Evolutionary conservation across 2,329 filamentous ascomycete species (phyloP).

Genomic region (Botrytis porri): DNA sequence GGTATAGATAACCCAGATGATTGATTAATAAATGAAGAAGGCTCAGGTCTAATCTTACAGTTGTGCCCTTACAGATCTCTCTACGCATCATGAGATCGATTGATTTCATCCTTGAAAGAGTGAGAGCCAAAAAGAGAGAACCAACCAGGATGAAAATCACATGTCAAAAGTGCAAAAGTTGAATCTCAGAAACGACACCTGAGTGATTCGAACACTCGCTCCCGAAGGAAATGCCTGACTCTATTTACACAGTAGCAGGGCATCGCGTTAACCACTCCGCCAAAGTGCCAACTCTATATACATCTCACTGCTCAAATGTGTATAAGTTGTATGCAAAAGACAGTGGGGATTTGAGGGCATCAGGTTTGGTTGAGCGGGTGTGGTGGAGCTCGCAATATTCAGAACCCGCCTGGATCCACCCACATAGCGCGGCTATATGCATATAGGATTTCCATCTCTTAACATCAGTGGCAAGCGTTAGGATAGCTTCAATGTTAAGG

Average conservation of each 20-base stretch:
- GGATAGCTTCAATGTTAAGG: neutral
- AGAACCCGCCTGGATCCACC: constrained; percentile 13
- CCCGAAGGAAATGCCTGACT: constrained; percentile 19
- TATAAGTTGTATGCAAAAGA: neutral
- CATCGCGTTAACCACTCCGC: constrained; percentile 21
- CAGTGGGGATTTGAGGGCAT: neutral
- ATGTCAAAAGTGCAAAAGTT: neutral
- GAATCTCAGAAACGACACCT: neutral
- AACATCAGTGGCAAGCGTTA: neutral
- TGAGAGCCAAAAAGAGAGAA: neutral
- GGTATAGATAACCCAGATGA: neutral
- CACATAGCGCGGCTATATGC: constrained; percentile 3
- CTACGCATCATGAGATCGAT: neutral
- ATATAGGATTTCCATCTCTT: neutral
- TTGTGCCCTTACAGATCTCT: neutral
- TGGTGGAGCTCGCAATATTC: constrained; percentile 5
- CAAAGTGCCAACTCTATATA: neutral
- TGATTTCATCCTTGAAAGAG: neutral
- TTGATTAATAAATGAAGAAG: neutral
- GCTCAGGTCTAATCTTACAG: neutral
- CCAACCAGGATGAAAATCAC: too few relatives aligned
- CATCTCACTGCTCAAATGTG: rapidly evolving
- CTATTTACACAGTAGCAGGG: neutral
- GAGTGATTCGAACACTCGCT: constrained; percentile 20
- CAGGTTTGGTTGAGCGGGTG: neutral